Base-by-base conservation (phyloP, 2,329 filamentous ascomycete species). In the Fusarium acutatum region DNA sequence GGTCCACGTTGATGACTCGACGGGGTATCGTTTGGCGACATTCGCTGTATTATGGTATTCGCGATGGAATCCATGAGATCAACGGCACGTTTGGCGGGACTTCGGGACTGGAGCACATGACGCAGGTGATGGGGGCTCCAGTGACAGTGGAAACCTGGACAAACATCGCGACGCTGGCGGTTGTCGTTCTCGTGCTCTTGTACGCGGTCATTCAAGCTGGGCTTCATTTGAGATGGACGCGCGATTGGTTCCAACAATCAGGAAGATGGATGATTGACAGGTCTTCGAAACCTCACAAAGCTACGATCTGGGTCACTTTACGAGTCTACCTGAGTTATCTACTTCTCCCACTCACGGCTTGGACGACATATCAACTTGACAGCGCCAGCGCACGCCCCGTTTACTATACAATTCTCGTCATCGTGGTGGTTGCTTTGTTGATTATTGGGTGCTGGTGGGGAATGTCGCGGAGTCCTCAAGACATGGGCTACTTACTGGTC, bases 291-390 rank as follows among this genome's bases (percentile, higher is more conserved):
- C 52, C 69, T 57, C 88, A 84, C 14, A 86, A 72, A 49, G 60
- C 87, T 14, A 75, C 73, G 0, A 38, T 69, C 4, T 76, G 89
- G 75, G 89, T 88, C 70, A 81, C 89, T 44, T 83, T 94, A 69
- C 88, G 93, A 32, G 87, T 95, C 65, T 87, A 93, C 12, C 92
- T 93, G 83, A 94, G 93, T 80, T 95, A 91, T 81, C 92, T 95
- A 75, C 84, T 94, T 49, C 82, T 95, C 12, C 93, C 93, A 0
- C 86, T 94, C 49, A 87, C 94, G 15, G 87, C 93, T 0, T 81
- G 94, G 54, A 93, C 92, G 12, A 88, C 93, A 72, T 95, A 93
- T 78, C 93, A 95, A 78, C 84, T 95, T 52, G 71, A 69, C n/a
- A 60, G 67, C 30, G 73, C 68, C 3, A 28, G 30, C 2, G 18